Base-by-base conservation (phyloP, 176 grass and related monocot species). In the Triticum timopheevii region DNA sequence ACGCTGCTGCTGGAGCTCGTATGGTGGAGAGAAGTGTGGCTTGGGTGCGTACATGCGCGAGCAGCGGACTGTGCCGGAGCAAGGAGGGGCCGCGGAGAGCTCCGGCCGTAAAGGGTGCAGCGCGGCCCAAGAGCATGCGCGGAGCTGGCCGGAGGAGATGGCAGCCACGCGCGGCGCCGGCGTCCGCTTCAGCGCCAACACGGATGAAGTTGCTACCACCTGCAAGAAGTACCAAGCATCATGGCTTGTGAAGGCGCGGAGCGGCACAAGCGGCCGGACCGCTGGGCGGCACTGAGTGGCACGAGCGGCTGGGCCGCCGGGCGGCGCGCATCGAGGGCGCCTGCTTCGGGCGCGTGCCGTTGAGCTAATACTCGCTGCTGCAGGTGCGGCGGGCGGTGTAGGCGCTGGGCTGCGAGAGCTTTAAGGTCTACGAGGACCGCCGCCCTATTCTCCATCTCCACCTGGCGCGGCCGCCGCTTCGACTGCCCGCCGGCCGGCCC, bases 351-450 rank as follows among this genome's bases (percentile, higher is more conserved):
- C 82, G 80, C 34, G 76, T 96, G 13, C 87, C 94, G 0, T 64
- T 96, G 30, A 92, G 94, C 89, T 96, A 93, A 76, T 94, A 91
- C 76, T 80, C 75, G n/a, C 83, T 99, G 52, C 88, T 99, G 50
- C 97, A 96, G 73, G 92, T 84, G 8, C 78, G 90, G 71, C 77
- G 89, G 20, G 73, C 83, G 85, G 88, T 90, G 73, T 90, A 94
- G 91, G 85, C 80, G 0, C 92, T 99, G 6, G 89, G 86, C 0
- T 93, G 92, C 87, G 83, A 93, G n/a, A 89, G 94, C 0, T 99
- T 94, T 85, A 94, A 86, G 62, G 87, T 99, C 25, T 82, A 89
- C 0, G 90, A 94, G 66, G 90, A 94, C 39, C 87, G 94, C 9
- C 9, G 31, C 31, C 31, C 31, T 31, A 3, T 96, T 99, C 90